A percentile compares a stretch with the other conserved stretches of the same genome.
Evolutionary conservation across 2,329 filamentous ascomycete species (phyloP).

Genomic region (Diaporthe sp.): DNA sequence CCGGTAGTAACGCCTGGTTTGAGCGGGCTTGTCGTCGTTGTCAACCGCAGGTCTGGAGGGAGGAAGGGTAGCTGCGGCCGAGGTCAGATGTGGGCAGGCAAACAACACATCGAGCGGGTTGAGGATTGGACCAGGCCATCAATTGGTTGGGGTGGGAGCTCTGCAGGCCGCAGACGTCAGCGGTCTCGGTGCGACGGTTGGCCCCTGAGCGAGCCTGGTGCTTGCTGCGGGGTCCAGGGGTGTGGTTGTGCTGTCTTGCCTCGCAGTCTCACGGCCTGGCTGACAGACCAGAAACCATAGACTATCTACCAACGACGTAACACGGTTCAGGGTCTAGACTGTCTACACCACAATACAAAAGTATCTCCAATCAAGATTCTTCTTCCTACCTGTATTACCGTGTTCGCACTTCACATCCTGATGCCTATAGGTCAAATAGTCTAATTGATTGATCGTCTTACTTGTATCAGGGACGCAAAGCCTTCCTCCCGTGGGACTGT

Average conservation of each 20-base stretch:
- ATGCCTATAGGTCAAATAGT: conserved; percentile 37
- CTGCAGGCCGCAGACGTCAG: conserved; percentile 36
- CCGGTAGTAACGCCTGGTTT: background rate
- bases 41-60: background rate
- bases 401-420: conserved; percentile 23
- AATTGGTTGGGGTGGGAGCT: conserved; percentile 23
- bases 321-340: background rate
- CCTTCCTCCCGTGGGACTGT: conserved; percentile 16
- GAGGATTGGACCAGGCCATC: background rate
- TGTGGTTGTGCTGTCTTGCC: background rate
- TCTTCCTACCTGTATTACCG: conserved; percentile 20
- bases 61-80: conserved; percentile 7
- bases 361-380: background rate
- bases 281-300: background rate
- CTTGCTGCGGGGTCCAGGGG: conserved; percentile 23
- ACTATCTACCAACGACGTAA: background rate
- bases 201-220: conserved; percentile 19
- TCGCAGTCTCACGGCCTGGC: background rate
- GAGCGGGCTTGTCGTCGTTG: background rate
- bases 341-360: background rate
- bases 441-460: conserved; percentile 32
- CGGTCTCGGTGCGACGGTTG: conserved; percentile 25
- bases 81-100: conserved; percentile 20
- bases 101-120: conserved; percentile 4
- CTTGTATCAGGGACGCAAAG: conserved; percentile 33